A percentile compares a stretch with the other conserved stretches of the same genome.
These are phyloP conservation scores for Teratosphaeria gauchensis DNA, from an alignment of 2,329 filamentous ascomycete genomes.

Conservation along the genomic window DNA sequence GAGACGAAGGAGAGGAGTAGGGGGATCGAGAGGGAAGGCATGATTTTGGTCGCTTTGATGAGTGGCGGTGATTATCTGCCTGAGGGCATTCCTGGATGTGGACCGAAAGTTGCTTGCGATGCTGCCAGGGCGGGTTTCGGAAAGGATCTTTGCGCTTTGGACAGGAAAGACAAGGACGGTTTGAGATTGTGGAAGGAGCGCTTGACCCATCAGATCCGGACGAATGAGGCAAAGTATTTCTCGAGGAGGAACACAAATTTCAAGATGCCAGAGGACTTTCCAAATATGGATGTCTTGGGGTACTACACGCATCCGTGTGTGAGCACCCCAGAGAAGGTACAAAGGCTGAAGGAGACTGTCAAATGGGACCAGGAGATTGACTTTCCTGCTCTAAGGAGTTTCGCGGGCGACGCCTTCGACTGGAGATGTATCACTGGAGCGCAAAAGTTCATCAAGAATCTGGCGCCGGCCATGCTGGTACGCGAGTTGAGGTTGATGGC, in stretches of 20 bases:
- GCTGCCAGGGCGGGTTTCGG: constrained; percentile 86
- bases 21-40: constrained; percentile 71
- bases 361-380: constrained; percentile 57
- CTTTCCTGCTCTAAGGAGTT: constrained; percentile 57
- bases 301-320: constrained; percentile 86
- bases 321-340: constrained; percentile 51
- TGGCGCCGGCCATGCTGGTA: constrained; percentile 67
- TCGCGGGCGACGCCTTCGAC: constrained; percentile 71
- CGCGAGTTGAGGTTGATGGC: constrained; percentile 43
- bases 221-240: constrained; percentile 78
- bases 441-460: constrained; percentile 69
- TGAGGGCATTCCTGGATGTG: constrained; percentile 77
- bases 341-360: constrained; percentile 44
- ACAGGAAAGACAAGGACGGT: constrained; percentile 48
- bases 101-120: constrained; percentile 79
- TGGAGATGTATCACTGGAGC: constrained; percentile 74
- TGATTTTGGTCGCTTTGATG: constrained; percentile 90
- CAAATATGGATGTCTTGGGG: constrained; percentile 64
- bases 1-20: constrained; percentile 43
- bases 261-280: constrained; percentile 70
- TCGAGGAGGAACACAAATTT: constrained; percentile 63
- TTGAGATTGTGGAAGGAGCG: constrained; percentile 62
- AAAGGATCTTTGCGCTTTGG: constrained; percentile 58
- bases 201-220: constrained; percentile 64
- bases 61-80: constrained; percentile 92